phyloP scores from a whole-genome alignment of 352 stramenopile genomes.

The Aphanomyces euteiches region DNA sequence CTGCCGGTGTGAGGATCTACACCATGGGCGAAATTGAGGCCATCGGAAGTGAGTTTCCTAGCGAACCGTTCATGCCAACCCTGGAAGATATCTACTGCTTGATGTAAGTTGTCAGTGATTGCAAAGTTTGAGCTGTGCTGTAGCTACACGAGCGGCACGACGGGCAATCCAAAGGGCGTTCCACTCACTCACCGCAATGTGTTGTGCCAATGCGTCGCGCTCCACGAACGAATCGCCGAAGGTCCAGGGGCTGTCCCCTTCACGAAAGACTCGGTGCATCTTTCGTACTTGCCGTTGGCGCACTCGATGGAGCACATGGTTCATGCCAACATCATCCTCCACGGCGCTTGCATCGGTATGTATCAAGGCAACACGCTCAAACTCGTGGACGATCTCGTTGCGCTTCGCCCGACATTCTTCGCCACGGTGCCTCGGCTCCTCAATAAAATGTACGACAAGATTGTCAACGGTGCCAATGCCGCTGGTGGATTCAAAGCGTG shows the following conservation, averaged over 20 bases:
- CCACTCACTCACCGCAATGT: constrained; percentile 90
- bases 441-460: constrained; percentile 97
- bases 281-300: constrained; percentile 95
- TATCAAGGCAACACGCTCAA: constrained; percentile 88
- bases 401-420: constrained; percentile 91
- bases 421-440: constrained; percentile 92
- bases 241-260: constrained; percentile 61
- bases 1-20: constrained; percentile 5
- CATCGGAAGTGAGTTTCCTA: neutral
- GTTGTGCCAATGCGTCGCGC: constrained; percentile 32
- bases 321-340: constrained; percentile 75
- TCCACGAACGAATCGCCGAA: constrained; percentile 40
- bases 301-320: constrained; percentile 96
- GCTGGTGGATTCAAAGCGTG: constrained; percentile 58
- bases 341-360: constrained; percentile 80
- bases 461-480: constrained; percentile 60
- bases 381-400: constrained; percentile 92
- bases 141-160: constrained; percentile 94
- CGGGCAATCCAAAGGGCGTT: constrained; percentile 94
- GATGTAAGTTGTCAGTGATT: constrained; percentile 19
- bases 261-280: constrained; percentile 54
- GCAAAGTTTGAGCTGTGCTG: neutral
- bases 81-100: constrained; percentile 27
- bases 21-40: constrained; percentile 22
- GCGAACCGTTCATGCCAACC: neutral